Evolutionary conservation across 2,329 filamentous ascomycete species (phyloP).

Genomic region (Fusarium subtropicale): DNA sequence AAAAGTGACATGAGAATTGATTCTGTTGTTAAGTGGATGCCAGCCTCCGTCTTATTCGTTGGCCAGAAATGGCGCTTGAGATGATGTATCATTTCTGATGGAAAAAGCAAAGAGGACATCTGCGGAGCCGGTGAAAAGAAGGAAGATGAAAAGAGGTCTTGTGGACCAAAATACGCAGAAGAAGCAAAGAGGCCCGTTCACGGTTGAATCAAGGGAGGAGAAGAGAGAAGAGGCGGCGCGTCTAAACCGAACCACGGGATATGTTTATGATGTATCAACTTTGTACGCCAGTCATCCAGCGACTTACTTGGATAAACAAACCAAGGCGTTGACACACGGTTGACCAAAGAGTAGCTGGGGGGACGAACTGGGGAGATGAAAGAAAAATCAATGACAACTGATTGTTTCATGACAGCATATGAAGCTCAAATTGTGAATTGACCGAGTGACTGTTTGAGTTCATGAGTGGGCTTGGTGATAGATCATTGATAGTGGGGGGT

Average conservation of each 20-base stretch:
- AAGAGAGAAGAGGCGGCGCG: constrained; percentile 17
- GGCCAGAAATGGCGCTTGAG: constrained; percentile 14
- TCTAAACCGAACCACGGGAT: constrained; percentile 26
- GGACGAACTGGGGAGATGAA: not conserved
- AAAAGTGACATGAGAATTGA: constrained; percentile 8
- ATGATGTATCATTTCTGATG: constrained; percentile 34
- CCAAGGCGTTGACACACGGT: not conserved
- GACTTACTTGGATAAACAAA: not conserved
- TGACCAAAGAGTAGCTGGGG: not conserved
- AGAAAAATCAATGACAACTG: not conserved
- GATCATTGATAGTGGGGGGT: constrained; percentile 12
- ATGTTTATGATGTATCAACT: constrained; percentile 39
- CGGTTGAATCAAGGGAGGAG: constrained; percentile 6
- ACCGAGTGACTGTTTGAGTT: not conserved
- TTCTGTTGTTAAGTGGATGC: constrained; percentile 11
- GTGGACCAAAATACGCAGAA: not conserved
- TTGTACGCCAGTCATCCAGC: constrained; percentile 1
- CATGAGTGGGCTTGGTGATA: constrained; percentile 14
- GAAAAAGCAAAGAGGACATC: constrained; percentile 8
- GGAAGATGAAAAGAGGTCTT: not conserved
- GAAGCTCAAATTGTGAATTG: not conserved
- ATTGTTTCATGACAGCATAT: not conserved
- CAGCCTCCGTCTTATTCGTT: constrained; percentile 16
- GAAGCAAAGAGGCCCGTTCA: constrained; percentile 2
- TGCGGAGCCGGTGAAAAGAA: constrained; percentile 23